Base-by-base conservation (phyloP, 352 stramenopile species). In the Phytophthora pluvialis region DNA sequence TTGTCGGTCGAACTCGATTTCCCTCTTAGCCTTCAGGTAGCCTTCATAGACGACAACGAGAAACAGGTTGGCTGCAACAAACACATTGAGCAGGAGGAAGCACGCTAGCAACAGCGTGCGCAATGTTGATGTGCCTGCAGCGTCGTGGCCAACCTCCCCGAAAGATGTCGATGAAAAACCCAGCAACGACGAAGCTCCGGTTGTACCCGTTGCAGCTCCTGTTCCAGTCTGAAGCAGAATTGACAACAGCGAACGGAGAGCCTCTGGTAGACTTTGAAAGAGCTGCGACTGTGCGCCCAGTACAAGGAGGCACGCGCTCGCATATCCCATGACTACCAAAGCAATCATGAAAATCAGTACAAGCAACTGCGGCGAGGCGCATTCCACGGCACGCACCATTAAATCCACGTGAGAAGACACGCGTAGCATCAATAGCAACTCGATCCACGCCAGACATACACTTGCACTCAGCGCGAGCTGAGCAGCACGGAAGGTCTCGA, bases 31-130 rank as follows among this genome's bases (percentile, higher is more conserved):
- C 13, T 69, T 64, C 7, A 64, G 29, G 26, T 83, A 83, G 0
- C 69, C 62, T 47, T 86, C 72, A 32, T 72, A 78, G n/a, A 86
- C 40, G 12, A 86, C 58, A 25, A 75, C 72, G 38, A 86, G 70
- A 42, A 81, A 81, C 10, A 86, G 53, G 16, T 83, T 86, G 28
- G 75, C 64, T 5, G 82, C 43, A 38, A 86, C 54, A 15, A 82
- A 73, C 3, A 81, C 67, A 42, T 82, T 73, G 18, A 83, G 53
- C 31, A 85, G 33, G 13, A 82, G 50, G 33, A 86, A 86, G n/a
- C 64, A 68, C 3, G 67, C 70, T 15, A 86, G 70, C 33, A 86
- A 28, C 12, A 75, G 33, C 25, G 67, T 77, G 2, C 66, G 49
- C 12, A 77, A 64, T 12, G 72, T 71, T 10, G 64, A 67, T 21